phyloP scores from a whole-genome alignment of 768 basidiomycete genomes.

The Mycena alexandri region DNA sequence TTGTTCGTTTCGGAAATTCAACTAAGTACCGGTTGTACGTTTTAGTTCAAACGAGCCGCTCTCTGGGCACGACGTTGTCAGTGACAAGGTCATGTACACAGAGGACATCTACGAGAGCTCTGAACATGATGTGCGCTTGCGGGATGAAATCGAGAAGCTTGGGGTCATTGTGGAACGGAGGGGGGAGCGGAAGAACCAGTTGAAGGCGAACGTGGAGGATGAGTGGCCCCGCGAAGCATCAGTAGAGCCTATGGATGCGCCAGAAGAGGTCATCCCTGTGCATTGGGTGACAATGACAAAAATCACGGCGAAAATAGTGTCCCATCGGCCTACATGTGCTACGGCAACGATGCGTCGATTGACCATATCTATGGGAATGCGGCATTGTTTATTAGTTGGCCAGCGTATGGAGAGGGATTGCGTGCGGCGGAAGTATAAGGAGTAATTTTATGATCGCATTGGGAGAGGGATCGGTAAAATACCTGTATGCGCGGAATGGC shows the following conservation, averaged over 20 bases:
- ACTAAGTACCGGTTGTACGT: no score
- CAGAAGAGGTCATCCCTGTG: not conserved
- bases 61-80: not conserved
- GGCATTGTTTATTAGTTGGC: slow-evolving; percentile 15
- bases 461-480: no score
- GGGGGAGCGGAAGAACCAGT: not conserved
- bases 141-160: not conserved
- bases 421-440: not conserved
- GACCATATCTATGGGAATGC: slow-evolving; percentile 20
- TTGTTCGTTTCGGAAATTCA: no score
- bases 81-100: slow-evolving; percentile 10
- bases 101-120: not conserved
- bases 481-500: no score
- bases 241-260: not conserved
- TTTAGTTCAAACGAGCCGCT: no score
- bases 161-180: slow-evolving; percentile 1
- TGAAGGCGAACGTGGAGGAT: not conserved
- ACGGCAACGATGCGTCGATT: slow-evolving; percentile 13
- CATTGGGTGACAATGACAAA: slow-evolving; percentile 31
- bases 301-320: slow-evolving; percentile 13
- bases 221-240: not conserved
- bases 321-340: not conserved
- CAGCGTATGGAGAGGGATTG: slow-evolving; percentile 22
- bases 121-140: not conserved
- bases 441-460: no score